A percentile compares a stretch with the other conserved stretches of the same genome.
Conservation (phyloP, 306 rosid species). For the Quercus mongolica region DNA sequence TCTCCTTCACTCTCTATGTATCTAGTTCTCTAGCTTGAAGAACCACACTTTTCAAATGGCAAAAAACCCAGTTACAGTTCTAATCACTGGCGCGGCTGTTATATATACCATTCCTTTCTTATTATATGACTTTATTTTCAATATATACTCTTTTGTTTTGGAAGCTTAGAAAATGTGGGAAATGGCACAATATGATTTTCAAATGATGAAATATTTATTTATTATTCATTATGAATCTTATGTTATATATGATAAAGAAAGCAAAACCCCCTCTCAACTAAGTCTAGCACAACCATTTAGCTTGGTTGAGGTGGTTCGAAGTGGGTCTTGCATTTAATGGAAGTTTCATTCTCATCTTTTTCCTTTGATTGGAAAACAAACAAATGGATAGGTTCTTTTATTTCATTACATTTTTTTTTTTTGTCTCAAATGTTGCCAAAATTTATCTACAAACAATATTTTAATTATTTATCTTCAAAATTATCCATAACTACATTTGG, state of each 20-base stretch:
- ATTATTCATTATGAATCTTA: not conserved
- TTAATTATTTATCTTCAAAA: not conserved
- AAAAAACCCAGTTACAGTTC: too few relatives aligned
- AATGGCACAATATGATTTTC: not conserved
- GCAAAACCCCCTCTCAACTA: not conserved
- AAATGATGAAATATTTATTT: not conserved
- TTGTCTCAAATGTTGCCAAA: not conserved
- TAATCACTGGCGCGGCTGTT: too few relatives aligned
- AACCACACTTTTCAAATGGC: too few relatives aligned
- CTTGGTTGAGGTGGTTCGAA: not conserved
- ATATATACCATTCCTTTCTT: too few relatives aligned
- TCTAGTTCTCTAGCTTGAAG: too few relatives aligned
- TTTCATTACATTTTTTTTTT: too few relatives aligned
- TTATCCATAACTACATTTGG: not conserved
- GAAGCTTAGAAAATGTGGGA: constrained; percentile 1
- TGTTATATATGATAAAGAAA: not conserved
- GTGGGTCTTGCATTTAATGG: not conserved
- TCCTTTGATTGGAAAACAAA: too few relatives aligned
- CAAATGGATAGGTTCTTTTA: too few relatives aligned
- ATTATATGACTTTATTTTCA: too few relatives aligned
- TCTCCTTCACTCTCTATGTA: too few relatives aligned
- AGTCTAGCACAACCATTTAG: not conserved
- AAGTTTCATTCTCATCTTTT: not conserved
- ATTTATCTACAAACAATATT: not conserved
- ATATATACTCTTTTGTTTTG: not conserved